phyloP scores from a whole-genome alignment of 2,329 filamentous ascomycete species.

The Penicillium freii region DNA sequence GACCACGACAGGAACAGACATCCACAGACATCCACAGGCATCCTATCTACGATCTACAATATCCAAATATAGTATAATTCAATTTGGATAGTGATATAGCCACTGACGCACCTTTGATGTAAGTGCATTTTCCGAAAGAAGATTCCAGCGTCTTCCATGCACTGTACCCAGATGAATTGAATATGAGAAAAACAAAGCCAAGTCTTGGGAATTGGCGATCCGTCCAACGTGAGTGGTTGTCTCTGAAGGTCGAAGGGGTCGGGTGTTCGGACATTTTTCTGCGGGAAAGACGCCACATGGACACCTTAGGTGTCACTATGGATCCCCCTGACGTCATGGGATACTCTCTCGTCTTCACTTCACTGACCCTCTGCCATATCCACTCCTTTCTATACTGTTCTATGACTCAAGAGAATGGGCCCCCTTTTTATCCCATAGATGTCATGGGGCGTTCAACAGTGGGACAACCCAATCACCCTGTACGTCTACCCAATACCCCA shows the following conservation, averaged over 20 bases:
- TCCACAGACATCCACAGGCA: background rate
- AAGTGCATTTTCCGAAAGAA: background rate
- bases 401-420: too few species aligned
- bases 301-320: background rate
- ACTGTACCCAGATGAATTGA: too few species aligned
- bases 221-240: background rate
- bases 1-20: background rate
- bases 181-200: too few species aligned
- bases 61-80: background rate
- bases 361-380: too few species aligned
- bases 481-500: background rate
- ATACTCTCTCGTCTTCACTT: background rate
- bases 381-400: too few species aligned
- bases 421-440: too few species aligned
- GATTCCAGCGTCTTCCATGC: background rate
- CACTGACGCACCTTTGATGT: background rate
- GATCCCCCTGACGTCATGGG: background rate
- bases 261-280: too few species aligned
- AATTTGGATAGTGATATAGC: too few species aligned
- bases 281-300: background rate
- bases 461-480: background rate
- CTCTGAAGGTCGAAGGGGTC: too few species aligned
- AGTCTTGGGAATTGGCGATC: background rate
- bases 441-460: background rate
- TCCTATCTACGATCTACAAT: background rate